Evolutionary conservation across 345 rosid species (phyloP).

Genomic region (Cardamine resedifolia): DNA sequence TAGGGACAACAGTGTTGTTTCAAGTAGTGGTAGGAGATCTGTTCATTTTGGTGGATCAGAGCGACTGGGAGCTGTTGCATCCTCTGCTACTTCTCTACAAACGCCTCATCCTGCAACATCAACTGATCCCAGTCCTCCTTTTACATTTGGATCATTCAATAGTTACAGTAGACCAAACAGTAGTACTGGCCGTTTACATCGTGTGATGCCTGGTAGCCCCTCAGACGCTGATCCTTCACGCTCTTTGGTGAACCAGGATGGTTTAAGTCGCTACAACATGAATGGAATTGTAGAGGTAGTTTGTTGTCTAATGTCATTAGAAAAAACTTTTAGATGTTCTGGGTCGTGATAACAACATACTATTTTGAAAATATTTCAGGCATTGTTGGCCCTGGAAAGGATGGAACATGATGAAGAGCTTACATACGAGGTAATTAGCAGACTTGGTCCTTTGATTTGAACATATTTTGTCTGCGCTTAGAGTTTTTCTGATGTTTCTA

Average conservation of each 20-base stretch:
- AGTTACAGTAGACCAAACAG: conserved; percentile 28
- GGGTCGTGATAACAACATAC: not conserved
- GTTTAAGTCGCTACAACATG: conserved; percentile 59
- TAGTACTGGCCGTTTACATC: conserved; percentile 27
- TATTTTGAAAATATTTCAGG: conserved; percentile 42
- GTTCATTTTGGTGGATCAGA: conserved; percentile 47
- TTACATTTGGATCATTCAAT: conserved; percentile 22
- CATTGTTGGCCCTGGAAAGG: conserved; percentile 80
- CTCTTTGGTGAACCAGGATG: conserved; percentile 49
- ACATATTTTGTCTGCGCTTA: conserved; percentile 24
- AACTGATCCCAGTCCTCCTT: conserved; percentile 42
- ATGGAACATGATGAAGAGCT: conserved; percentile 80
- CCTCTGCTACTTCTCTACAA: conserved; percentile 40
- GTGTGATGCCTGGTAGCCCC: conserved; percentile 54
- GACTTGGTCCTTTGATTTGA: conserved; percentile 15
- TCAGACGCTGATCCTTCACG: conserved; percentile 43
- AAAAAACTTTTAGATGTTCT: conserved; percentile 15
- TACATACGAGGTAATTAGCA: conserved; percentile 61
- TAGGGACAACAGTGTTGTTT: conserved; percentile 47
- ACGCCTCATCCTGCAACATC: conserved; percentile 46
- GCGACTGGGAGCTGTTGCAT: conserved; percentile 32
- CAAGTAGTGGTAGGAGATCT: conserved; percentile 60
- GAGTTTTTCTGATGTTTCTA: conserved; percentile 4
- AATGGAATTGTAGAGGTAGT: conserved; percentile 88
- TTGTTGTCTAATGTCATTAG: conserved; percentile 29